Base-by-base conservation (phyloP, 306 rosid species). In the Castanospermum australe region DNA sequence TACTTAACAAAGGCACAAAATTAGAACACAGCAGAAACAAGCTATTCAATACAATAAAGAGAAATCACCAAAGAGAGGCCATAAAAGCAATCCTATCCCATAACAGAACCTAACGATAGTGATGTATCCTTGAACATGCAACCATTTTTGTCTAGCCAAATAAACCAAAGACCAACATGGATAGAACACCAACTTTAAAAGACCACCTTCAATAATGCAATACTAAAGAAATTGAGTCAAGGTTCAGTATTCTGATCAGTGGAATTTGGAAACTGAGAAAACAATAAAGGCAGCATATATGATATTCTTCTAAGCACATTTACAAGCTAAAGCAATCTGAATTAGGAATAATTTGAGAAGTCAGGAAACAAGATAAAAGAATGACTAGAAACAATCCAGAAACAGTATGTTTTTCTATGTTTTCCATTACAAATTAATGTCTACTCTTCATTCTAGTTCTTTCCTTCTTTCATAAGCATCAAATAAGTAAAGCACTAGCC, bases 321-420 rank as follows among this genome's bases (percentile, higher is more conserved):
- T n/a, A 55, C 65, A 65, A 38, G 48, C 67, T 67, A 68, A 71
- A 68, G 65, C 14, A 44, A 54, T 65, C 44, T 45, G 65, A 79
- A 72, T 48, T 57, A 50, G 39, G 61, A 78, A 73, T 66, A 21
- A 45, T 56, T 73, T 54, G 67, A 55, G 14, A 72, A 3, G 22
- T 57, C 68, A 44, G 10, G 30, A 75, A 45, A 56, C 48, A 78
- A 33, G 39, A 35, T 17, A 75, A 47, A 25, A 74, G 75, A 74
- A 68, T 75, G 64, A 68, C n/a, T 21, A 14, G 21, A 68, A 63
- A 70, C 38, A 20, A 76, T 57, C 60, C 67, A 68, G n/a, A 66
- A 25, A 24, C 5, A 7, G 11, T 54, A n/a, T 17, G 5, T 52
- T n/a, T 61, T 51, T 30, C 65, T 62, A 13, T 67, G 22, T 75